Conservation (phyloP, 1,284 basidiomycete species). For the Heliocybe sulcata region DNA sequence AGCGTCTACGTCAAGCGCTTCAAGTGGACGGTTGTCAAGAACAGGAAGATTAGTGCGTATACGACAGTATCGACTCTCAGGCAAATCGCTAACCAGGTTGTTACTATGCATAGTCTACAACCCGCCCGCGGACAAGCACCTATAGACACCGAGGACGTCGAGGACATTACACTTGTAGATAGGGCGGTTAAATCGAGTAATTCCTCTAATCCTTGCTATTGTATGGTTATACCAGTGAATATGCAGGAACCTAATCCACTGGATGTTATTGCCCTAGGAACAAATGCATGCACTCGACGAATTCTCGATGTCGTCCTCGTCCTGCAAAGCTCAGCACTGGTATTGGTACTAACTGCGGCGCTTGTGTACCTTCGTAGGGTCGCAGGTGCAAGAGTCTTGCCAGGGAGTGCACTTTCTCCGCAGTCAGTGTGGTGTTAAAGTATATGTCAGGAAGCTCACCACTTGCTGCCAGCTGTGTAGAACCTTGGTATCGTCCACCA, state of each 20-base stretch:
- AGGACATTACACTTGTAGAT: slow-evolving; percentile 6
- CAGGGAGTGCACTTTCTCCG: too few species aligned
- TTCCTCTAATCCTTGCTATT: background rate
- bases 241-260: background rate
- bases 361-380: too few species aligned
- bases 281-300: background rate
- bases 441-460: background rate
- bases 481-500: background rate
- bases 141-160: slow-evolving; percentile 13
- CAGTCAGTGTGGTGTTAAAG: too few species aligned
- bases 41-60: slow-evolving; percentile 81
- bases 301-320: background rate
- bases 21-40: slow-evolving; percentile 93
- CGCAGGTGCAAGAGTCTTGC: too few species aligned
- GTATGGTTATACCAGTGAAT: background rate
- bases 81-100: slow-evolving; percentile 7
- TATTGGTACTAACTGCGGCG: too few species aligned
- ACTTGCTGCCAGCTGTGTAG: background rate
- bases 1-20: slow-evolving; percentile 89
- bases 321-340: too few species aligned
- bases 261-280: background rate
- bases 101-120: slow-evolving; percentile 37
- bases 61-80: slow-evolving; percentile 3
- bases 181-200: slow-evolving; percentile 3
- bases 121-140: slow-evolving; percentile 39